Base-by-base conservation (phyloP, 1,284 basidiomycete genomes). In the Malassezia japonica region DNA sequence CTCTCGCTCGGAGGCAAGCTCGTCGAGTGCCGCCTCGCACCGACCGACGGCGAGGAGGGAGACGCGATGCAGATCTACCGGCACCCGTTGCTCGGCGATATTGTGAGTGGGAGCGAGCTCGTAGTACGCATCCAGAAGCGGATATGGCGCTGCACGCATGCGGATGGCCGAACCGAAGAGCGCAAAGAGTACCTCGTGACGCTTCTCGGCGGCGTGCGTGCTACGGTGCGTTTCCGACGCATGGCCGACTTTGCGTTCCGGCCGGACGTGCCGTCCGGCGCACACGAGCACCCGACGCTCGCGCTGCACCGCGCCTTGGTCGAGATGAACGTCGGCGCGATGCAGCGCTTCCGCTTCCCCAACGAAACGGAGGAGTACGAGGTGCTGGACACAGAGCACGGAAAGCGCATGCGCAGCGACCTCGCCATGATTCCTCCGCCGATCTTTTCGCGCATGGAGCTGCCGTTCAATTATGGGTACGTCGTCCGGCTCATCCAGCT, bases 161-260 rank as follows among this genome's bases (percentile, higher is more conserved):
- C 23, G 16, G 28, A 40, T 6, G 38, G 38, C 7, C 24, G 16
- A 3, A 10, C 15, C 1, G 43, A 51, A 31, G 21, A 29, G 31
- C 32, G 34, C 15, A 42, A 43, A 28, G 60, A 78, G 23, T 96
- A 87, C 72, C 84, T 79, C 1, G 79, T 84, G 5, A 81, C 87
- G 57, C 79, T 84, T 0, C 72, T 87, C 0, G 92, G 91, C 0
- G 75, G 83, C 13, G 79, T 86, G 18, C 77, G 82, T 1, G 87
- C 85, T 74, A 88, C 88, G 1, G 83, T 84, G 32, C 79, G 92
- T 35, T 96, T 96, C 75, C 80, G 90, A 2, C 48, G 52, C 36
- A 67, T 69, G 67, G 64, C 67, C 15, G 68, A 71, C 49, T 71
- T 63, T 50, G 60, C 59, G 3, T 71, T 59, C 37, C 56, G 62